A percentile compares a stretch with the other conserved stretches of the same genome.
Evolutionary conservation across 371 early-diverging fungal species (phyloP).

Genomic region (Mortierella sp.): DNA sequence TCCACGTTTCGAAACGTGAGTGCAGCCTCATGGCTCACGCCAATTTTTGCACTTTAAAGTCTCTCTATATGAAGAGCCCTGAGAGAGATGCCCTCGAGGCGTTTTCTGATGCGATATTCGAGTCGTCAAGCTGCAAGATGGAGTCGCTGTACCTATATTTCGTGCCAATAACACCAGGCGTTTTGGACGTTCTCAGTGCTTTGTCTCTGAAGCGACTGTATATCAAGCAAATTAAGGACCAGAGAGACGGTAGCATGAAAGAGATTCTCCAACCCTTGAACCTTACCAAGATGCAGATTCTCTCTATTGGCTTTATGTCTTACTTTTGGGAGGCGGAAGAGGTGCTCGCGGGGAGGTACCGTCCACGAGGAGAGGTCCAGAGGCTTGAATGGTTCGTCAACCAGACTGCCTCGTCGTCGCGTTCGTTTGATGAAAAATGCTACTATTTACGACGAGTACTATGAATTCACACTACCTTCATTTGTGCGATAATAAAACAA

Average conservation of each 20-base stretch:
- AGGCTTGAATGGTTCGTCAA: background rate
- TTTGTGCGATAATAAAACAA: too few relatives aligned
- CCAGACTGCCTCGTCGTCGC: background rate
- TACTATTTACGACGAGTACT: too few relatives aligned
- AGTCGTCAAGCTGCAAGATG: background rate
- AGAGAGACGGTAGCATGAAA: too few relatives aligned
- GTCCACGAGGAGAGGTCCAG: background rate
- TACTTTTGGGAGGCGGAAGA: background rate
- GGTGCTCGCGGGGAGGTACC: background rate
- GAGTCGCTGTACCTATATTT: background rate
- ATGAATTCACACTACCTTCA: too few relatives aligned
- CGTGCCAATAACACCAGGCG: background rate
- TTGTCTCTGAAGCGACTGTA: background rate
- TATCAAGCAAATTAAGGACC: background rate
- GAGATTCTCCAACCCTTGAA: background rate
- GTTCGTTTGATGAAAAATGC: background rate
- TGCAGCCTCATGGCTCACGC: background rate
- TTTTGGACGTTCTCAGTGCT: background rate
- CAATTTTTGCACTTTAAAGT: background rate
- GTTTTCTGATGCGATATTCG: background rate
- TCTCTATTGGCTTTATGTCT: background rate
- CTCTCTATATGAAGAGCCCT: background rate
- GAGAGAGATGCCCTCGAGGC: background rate
- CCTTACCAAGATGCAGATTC: background rate
- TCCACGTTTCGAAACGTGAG: background rate